phyloP scores from a whole-genome alignment of 169 alveolate genomes.

The Plasmodium ovale region DNA sequence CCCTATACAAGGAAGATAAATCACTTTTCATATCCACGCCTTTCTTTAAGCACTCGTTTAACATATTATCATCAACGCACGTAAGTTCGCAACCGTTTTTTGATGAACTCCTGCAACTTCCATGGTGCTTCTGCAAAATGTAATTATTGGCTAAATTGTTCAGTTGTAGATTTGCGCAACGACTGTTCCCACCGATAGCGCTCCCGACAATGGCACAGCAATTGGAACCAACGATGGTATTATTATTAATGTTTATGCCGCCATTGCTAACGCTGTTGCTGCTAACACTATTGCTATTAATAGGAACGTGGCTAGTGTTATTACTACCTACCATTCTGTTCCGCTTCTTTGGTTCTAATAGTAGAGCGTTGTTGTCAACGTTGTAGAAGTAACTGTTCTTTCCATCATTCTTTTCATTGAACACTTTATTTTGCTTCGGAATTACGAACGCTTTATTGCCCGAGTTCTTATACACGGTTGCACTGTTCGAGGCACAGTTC shows the following conservation, averaged over 20 bases:
- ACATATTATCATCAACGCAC: constrained; percentile 8
- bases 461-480: background rate
- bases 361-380: background rate
- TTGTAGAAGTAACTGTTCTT: background rate
- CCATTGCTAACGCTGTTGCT: background rate
- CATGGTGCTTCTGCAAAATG: constrained; percentile 1
- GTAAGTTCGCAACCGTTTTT: background rate
- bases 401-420: constrained; percentile 4
- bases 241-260: background rate
- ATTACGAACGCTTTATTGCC: background rate
- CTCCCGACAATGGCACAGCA: background rate
- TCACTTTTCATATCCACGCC: background rate
- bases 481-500: background rate
- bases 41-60: constrained; percentile 17
- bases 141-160: constrained; percentile 3
- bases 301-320: too few relatives aligned
- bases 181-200: background rate
- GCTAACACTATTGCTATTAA: too few relatives aligned
- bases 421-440: background rate
- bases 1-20: background rate
- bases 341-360: background rate
- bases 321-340: background rate
- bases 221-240: too few relatives aligned
- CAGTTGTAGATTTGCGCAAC: background rate
- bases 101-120: background rate